Percentiles rank a stretch among this genome's conserved stretches.
Evolutionary conservation across 164 flowering plant genomes (phyloP).

Genomic region (Liquidambar formosana): DNA sequence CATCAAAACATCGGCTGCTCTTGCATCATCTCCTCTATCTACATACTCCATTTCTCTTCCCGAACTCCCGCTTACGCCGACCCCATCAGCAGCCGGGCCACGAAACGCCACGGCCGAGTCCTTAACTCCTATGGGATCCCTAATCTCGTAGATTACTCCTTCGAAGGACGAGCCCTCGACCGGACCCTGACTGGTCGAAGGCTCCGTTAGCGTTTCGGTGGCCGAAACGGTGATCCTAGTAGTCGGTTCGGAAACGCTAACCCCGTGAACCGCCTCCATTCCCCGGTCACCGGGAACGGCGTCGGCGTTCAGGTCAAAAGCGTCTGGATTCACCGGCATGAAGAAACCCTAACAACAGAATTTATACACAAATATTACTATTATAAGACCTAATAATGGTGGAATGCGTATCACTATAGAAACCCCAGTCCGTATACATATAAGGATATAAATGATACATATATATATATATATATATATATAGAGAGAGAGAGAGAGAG

Average conservation of each 20-base stretch:
- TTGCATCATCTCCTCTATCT: conserved; percentile 3
- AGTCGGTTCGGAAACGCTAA: too few relatives aligned
- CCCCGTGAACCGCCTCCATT: conserved; percentile 2
- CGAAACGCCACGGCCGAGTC: background rate
- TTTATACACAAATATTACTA: background rate
- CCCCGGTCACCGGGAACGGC: conserved; percentile 14
- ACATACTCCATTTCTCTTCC: conserved; percentile 1
- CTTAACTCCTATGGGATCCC: background rate
- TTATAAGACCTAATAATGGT: background rate
- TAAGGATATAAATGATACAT: too few relatives aligned
- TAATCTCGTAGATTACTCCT: background rate
- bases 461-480: too few relatives aligned
- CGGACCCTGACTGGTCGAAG: background rate
- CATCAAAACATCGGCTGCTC: background rate
- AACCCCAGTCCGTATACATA: background rate
- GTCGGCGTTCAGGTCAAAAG: conserved; percentile 24
- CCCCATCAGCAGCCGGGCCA: background rate
- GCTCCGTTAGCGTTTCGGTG: conserved; percentile 9
- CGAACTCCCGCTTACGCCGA: background rate
- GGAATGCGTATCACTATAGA: background rate
- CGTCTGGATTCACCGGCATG: conserved; percentile 17
- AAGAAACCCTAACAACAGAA: conserved; percentile 10
- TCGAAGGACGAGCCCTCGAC: background rate
- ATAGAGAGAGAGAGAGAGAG: background rate
- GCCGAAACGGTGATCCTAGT: too few relatives aligned